These are phyloP conservation scores for Fusarium irregulare DNA, from an alignment of 2,329 filamentous ascomycete genomes.

Conservation along the genomic window DNA sequence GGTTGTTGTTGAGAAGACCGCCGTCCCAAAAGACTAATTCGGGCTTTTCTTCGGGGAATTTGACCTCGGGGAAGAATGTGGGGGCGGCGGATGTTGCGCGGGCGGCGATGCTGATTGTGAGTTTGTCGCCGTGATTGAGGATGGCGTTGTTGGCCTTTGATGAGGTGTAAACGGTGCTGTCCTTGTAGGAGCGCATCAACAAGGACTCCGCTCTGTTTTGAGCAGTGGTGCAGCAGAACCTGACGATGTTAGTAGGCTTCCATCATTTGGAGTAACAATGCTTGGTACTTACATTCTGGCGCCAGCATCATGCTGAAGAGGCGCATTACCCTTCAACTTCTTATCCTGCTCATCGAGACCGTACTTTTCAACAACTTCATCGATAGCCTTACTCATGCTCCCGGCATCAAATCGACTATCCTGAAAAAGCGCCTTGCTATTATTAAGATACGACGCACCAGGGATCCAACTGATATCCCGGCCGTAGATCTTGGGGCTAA, in stretches of 20 bases:
- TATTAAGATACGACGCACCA: constrained; percentile 12
- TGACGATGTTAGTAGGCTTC: background rate
- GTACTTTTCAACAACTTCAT: constrained; percentile 23
- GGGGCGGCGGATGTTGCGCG: constrained; percentile 36
- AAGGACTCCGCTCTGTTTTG: constrained; percentile 36
- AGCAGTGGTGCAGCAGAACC: constrained; percentile 25
- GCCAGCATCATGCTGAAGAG: constrained; percentile 18
- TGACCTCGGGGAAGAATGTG: constrained; percentile 34
- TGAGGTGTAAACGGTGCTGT: background rate
- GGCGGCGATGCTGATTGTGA: constrained; percentile 37
- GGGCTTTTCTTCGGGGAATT: constrained; percentile 9
- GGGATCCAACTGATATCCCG: constrained; percentile 25
- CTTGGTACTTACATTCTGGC: constrained; percentile 17
- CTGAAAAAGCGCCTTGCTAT: constrained; percentile 25
- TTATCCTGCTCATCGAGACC: constrained; percentile 32
- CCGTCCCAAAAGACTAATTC: constrained; percentile 34
- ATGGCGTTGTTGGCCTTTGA: constrained; percentile 28
- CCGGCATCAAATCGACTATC: constrained; percentile 32
- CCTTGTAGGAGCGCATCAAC: constrained; percentile 25
- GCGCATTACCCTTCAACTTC: constrained; percentile 27
- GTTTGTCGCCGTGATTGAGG: constrained; percentile 1
- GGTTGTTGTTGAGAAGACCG: constrained; percentile 38
- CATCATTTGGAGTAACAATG: too few species aligned
- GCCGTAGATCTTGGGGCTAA: constrained; percentile 32
- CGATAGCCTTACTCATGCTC: constrained; percentile 20